These are phyloP conservation scores for Eucalyptus rudis DNA, from an alignment of 345 rosid species.

Conservation along the genomic window DNA sequence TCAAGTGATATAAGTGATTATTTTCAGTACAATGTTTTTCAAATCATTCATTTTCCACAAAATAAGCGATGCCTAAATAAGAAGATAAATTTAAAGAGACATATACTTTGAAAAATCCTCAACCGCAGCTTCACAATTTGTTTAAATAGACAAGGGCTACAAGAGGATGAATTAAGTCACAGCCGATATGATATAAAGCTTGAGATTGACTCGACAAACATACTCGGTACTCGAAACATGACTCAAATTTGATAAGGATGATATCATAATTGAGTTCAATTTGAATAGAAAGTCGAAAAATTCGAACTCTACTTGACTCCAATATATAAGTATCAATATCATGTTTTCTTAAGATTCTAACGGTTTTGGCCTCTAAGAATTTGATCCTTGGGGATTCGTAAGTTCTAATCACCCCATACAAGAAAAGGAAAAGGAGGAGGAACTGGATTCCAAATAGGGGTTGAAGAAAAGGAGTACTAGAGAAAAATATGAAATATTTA, in stretches of 20 bases:
- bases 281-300: too few relatives aligned
- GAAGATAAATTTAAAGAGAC: too few relatives aligned
- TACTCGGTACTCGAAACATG: not conserved
- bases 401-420: not conserved
- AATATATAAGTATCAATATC: too few relatives aligned
- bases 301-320: not conserved
- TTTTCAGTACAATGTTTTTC: too few relatives aligned
- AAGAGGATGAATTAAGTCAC: too few relatives aligned
- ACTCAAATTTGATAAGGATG: not conserved
- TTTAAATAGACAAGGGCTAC: not conserved
- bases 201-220: not conserved
- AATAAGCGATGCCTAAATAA: too few relatives aligned
- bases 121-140: rapidly evolving
- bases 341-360: not conserved
- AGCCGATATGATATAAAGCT: not conserved
- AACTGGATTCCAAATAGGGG: not conserved
- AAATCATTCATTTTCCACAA: too few relatives aligned
- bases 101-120: too few relatives aligned
- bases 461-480: not conserved
- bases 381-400: not conserved
- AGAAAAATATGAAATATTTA: not conserved
- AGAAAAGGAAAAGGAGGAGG: not conserved
- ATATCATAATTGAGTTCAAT: not conserved
- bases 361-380: not conserved
- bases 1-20: too few relatives aligned